phyloP scores from a whole-genome alignment of 495 filamentous ascomycete species.

The Aspergillus bridgeri region DNA sequence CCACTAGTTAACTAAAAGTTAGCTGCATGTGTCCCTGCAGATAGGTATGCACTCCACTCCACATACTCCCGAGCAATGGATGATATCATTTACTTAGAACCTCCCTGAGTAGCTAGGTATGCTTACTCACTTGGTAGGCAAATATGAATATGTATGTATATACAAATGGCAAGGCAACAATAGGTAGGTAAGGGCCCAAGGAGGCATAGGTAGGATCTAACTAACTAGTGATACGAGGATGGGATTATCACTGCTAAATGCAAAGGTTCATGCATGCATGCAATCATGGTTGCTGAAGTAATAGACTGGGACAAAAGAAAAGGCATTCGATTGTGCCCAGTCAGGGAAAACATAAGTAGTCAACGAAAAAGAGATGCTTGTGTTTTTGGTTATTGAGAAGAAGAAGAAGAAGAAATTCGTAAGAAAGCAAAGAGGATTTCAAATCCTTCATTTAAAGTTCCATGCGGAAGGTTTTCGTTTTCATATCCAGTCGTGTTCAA shows the following conservation, averaged over 20 bases:
- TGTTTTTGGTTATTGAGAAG: not conserved
- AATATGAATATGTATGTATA: not conserved
- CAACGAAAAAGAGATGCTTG: no score
- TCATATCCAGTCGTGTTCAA: not conserved
- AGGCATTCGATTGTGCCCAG: no score
- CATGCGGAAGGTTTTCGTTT: no score
- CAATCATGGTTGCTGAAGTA: no score
- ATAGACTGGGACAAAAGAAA: no score
- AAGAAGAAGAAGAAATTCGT: conserved; percentile 3
- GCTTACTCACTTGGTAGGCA: not conserved
- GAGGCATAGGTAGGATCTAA: not conserved
- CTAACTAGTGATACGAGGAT: not conserved
- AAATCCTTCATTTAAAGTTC: conserved; percentile 5
- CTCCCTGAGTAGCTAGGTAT: no score
- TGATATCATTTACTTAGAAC: not conserved
- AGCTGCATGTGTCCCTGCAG: no score
- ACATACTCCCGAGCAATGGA: not conserved
- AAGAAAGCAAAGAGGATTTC: not conserved
- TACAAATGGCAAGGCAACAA: not conserved
- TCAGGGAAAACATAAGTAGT: no score
- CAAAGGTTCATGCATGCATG: no score
- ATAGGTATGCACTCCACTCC: no score
- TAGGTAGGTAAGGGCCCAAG: not conserved
- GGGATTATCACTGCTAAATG: not conserved
- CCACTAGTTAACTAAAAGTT: no score